Base-by-base conservation (phyloP, 2,329 filamentous ascomycete species). In the Fusarium sp. region DNA sequence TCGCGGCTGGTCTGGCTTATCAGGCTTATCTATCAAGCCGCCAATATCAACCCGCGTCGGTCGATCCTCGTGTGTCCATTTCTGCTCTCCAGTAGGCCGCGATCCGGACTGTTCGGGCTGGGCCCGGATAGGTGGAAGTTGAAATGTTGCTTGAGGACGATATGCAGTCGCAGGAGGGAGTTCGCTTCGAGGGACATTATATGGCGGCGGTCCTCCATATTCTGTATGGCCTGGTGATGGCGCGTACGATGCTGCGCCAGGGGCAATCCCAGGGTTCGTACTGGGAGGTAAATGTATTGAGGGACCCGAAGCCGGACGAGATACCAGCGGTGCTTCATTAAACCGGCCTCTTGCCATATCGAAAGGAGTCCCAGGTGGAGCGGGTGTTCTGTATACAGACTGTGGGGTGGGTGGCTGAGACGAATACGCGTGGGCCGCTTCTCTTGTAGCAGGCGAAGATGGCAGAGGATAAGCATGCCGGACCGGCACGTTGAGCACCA, bases 11-110 rank as follows among this genome's bases (percentile, higher is more conserved):
- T 68, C 77, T 49, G 70, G 76, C 39, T 68, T 81, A 71, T 84
- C 84, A 25, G 85, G 84, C 77, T 83, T 87, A 69, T 88, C 89
- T 73, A 91, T 87, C 74, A 88, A 81, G 3, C 88, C 88, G 13
- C 84, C 86, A 65, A 90, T 90, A 71, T 89, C 87, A 50, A 90
- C 84, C 18, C 88, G 84, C 39, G 82, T 78, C 19, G 82, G 79
- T 28, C 86, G 83, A 58, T 88, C 86, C 59, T 86, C 85, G 44
- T 84, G 81, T 57, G 76, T 75, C 77, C 81, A 82, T 26, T 74
- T 69, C 21, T 71, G 65, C n/a, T 72, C 60, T 37, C 62, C 67
- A 19, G 69, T 25, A 9, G 58, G 60, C 8, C 44, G 62, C 57
- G 39, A 23, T 39, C 46, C 53, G 23, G 62, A 52, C 41, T 73